Percentiles rank a stretch among this genome's conserved stretches.
phyloP scores from a whole-genome alignment of 108 stramenopile genomes.

The Cyclotella baltica region DNA sequence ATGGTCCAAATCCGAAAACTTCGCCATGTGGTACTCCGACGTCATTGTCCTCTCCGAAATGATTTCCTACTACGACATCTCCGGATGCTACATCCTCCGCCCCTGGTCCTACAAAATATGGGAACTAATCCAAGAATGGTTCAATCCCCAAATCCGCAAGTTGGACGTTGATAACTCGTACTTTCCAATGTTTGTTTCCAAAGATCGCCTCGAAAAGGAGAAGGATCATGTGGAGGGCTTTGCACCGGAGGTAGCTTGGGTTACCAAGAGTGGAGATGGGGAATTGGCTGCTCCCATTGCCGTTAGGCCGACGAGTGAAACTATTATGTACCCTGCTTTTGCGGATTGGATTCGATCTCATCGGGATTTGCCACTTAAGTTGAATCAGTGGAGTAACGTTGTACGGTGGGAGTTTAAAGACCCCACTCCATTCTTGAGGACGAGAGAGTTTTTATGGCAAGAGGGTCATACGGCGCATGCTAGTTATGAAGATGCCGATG shows the following conservation, averaged over 20 bases:
- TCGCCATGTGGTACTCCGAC: conserved; percentile 97
- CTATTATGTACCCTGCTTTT: conserved; percentile 99
- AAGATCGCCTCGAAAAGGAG: conserved; percentile 94
- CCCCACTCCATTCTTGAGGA: conserved; percentile 98
- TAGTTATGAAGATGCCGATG: conserved; percentile 94
- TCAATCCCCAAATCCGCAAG: conserved; percentile 88
- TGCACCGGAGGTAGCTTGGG: conserved; percentile 98
- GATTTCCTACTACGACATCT: conserved; percentile 99
- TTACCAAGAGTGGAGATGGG: conserved; percentile 89
- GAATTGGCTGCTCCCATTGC: conserved; percentile 97
- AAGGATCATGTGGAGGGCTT: conserved; percentile 99
- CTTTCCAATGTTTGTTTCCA: conserved; percentile 97
- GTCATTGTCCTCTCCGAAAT: conserved; percentile 98
- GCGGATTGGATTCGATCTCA: conserved; percentile 95
- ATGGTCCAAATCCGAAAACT: conserved; percentile 95
- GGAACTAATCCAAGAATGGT: conserved; percentile 97
- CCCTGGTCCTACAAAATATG: conserved; percentile 99
- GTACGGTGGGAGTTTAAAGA: conserved; percentile 99
- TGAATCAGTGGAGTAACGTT: conserved; percentile 99
- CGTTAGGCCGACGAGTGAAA: conserved; percentile 97
- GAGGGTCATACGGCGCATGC: conserved; percentile 99
- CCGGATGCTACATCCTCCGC: conserved; percentile 99
- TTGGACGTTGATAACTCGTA: conserved; percentile 96
- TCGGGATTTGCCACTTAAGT: conserved; percentile 95
- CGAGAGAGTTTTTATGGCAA: conserved; percentile 99